phyloP scores from a whole-genome alignment of 2,329 filamentous ascomycete genomes.

The Sporothrix brunneoviolacea region DNA sequence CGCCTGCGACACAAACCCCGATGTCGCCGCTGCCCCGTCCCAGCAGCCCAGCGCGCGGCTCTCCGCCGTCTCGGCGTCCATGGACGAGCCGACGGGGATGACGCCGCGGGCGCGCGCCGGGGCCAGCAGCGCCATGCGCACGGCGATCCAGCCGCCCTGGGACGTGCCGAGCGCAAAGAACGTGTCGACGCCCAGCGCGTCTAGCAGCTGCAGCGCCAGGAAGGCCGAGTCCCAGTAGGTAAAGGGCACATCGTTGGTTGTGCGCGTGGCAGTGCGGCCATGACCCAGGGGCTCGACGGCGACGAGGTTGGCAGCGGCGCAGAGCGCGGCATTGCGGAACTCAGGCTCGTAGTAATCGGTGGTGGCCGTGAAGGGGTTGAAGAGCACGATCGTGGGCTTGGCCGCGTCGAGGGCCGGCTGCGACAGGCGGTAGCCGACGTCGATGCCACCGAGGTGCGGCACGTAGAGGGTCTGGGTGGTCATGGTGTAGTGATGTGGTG shows the following conservation, averaged over 20 bases:
- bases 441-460: constrained; percentile 42
- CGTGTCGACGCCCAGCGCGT: constrained; percentile 39
- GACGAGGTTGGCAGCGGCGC: constrained; percentile 39
- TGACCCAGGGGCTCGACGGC: constrained; percentile 49
- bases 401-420: constrained; percentile 34
- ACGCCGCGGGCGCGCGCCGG: constrained; percentile 27
- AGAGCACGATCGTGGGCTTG: constrained; percentile 45
- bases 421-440: constrained; percentile 35
- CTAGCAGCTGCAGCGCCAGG: constrained; percentile 50
- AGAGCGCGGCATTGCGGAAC: constrained; percentile 34
- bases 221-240: constrained; percentile 50
- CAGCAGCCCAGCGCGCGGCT: constrained; percentile 42
- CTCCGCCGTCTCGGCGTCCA: constrained; percentile 45
- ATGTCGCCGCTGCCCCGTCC: constrained; percentile 34
- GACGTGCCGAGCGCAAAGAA: constrained; percentile 46
- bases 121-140: constrained; percentile 42
- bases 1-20: constrained; percentile 32
- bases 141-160: constrained; percentile 46
- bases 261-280: constrained; percentile 26
- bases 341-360: constrained; percentile 39
- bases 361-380: constrained; percentile 47
- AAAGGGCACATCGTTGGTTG: constrained; percentile 34
- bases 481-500: neutral
- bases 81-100: constrained; percentile 43
- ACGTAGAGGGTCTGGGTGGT: constrained; percentile 33